These are phyloP conservation scores for Escallonia herrerae DNA, from an alignment of 129 eudicot genomes.

Conservation along the genomic window DNA sequence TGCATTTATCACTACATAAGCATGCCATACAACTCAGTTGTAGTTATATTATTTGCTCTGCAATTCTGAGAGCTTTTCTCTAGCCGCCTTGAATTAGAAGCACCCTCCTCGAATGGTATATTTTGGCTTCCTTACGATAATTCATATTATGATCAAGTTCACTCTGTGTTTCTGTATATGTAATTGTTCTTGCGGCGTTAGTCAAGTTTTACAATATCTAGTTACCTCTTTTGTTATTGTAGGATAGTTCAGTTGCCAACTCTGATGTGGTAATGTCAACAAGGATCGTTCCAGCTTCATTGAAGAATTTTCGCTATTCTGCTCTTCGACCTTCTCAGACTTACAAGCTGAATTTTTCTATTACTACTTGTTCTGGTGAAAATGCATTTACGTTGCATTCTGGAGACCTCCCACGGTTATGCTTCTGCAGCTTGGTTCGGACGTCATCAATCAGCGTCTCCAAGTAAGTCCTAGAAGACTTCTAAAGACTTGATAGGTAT, in stretches of 20 bases:
- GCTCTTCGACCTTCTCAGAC: neutral
- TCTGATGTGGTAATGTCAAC: constrained; percentile 9
- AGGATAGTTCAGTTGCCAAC: neutral
- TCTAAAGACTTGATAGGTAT: neutral
- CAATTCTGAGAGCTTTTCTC: too few relatives aligned
- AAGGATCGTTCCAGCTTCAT: neutral
- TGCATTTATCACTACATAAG: too few relatives aligned
- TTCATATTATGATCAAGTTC: too few relatives aligned
- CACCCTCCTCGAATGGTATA: too few relatives aligned
- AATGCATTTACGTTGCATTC: constrained; percentile 2
- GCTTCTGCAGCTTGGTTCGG: constrained; percentile 6
- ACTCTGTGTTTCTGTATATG: too few relatives aligned
- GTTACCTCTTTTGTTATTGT: too few relatives aligned
- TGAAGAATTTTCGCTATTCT: neutral
- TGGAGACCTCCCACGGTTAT: constrained; percentile 6
- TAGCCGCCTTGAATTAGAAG: too few relatives aligned
- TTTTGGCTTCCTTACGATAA: too few relatives aligned
- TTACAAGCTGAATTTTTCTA: neutral
- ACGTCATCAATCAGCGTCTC: constrained; percentile 2
- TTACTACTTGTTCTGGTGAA: constrained; percentile 1
- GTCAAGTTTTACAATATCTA: too few relatives aligned
- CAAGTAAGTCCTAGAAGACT: neutral
- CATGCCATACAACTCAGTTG: too few relatives aligned
- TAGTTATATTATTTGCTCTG: too few relatives aligned
- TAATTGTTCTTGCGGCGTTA: too few relatives aligned